Evolutionary conservation across 768 basidiomycete genomes (phyloP), one percentile per base, ranked within the genome.

Genomic region (Infundibulicybe gibba): DNA sequence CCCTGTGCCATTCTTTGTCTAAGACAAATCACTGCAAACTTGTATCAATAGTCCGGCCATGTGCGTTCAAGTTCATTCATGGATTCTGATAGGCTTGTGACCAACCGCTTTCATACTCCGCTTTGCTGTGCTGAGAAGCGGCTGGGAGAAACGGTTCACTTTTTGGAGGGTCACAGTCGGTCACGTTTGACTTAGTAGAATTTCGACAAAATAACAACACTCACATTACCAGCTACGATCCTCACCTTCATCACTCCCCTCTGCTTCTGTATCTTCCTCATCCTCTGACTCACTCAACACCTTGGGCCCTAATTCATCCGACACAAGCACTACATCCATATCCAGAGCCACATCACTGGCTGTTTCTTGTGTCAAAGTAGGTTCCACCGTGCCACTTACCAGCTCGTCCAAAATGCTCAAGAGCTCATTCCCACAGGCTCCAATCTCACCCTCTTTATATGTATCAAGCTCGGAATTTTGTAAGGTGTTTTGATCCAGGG

Each of bases 401-500:
- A 3, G 50, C 47, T 1, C 8, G 16, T 13, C 59, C 54, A n/a
- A 60, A 53, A 5, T 50, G 44, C 16, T 56, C 42, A 0, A 59
- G 46, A 4, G 30, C 35, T 14, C 61, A 41, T 0, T 61, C 59
- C 12, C 32, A 20, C 12, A 50, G n/a, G n/a, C n/a, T n/a, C n/a
- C n/a, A n/a, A n/a, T n/a, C n/a, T n/a, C n/a, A n/a, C n/a, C n/a
- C n/a, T n/a, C n/a, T n/a, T n/a, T n/a, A n/a, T n/a, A n/a, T n/a
- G n/a, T n/a, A n/a, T n/a, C n/a, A n/a, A n/a, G n/a, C n/a, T n/a
- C n/a, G n/a, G n/a, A n/a, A n/a, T n/a, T n/a, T n/a, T n/a, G n/a
- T n/a, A n/a, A n/a, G n/a, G n/a, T n/a, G 30, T 2, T 51, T n/a
- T 3, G 12, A 12, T 38, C 62, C 61, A 0, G 62, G 61, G 3